Base-by-base conservation (phyloP, 1,139 yeast genomes). In the Kurtzmaniella quercitrusa region DNA sequence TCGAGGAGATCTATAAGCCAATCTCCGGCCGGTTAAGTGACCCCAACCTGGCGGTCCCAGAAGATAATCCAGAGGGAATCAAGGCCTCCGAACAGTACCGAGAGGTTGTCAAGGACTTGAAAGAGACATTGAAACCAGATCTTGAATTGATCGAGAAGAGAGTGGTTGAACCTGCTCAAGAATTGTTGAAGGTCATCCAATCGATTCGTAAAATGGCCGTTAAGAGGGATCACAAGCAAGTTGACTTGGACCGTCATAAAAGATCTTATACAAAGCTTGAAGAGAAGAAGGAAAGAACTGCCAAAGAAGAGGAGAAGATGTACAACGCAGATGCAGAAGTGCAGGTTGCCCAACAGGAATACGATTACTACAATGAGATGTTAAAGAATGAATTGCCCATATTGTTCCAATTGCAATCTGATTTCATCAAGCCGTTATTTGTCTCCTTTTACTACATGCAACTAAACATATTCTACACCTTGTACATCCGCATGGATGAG, bases 361-460 rank as follows among this genome's bases (percentile, higher is more conserved):
- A 81, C 66, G 95, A 93, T 62, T 93, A 93, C 69, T 94, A 86
- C 69, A 93, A 94, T 65, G 95, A 93, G 48, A 80, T 93, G 88
- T 75, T 94, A 66, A 93, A 91, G 69, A 80, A 75, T 34, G 98
- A 93, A 62, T 73, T 93, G 51, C 98, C 98, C 16, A 70, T 85
- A 41, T 72, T 93, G 60, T 93, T 93, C 65, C 81, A 79, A 56
- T 75, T 93, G 67, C 97, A 93, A 66, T 86, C 90, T 9, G 95
- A 90, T 56, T 89, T 93, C 62, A 91, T 93, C 60, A 83, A 81
- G 58, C 98, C 98, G 11, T 72, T 93, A 57, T 94, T 93, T 68
- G 95, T 91, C 55, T 84, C 94, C 47, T 84, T 93, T 65, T 93
- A 93, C 70, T 93, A 83, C 74, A 93, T 94, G 98, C 99, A 93